Percentiles rank a stretch among this genome's conserved stretches.
Conservation (phyloP, 495 filamentous ascomycete species). For the Amphirosellinia nigrospora region DNA sequence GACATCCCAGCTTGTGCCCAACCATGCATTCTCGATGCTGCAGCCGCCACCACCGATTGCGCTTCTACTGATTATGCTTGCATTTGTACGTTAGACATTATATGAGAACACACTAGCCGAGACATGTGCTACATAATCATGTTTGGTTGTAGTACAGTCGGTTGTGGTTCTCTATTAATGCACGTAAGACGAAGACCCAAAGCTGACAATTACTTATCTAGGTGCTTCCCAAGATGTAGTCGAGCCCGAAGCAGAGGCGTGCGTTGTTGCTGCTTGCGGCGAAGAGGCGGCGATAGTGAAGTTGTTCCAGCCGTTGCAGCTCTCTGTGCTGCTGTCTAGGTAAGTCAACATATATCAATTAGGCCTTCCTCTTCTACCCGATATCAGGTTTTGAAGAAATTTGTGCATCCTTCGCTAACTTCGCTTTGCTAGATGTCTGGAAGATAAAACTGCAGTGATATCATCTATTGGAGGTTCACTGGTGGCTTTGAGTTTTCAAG, state of each 20-base stretch:
- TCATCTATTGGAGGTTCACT: not conserved
- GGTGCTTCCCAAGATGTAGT: constrained; percentile 6
- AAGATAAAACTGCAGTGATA: not conserved
- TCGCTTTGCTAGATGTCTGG: not conserved
- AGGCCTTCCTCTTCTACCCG: not conserved
- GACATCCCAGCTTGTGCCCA: constrained; percentile 11
- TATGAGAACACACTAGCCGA: not conserved
- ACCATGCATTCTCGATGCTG: constrained; percentile 4
- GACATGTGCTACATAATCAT: not conserved
- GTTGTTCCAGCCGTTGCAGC: not conserved
- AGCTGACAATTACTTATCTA: not conserved
- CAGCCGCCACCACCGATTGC: not conserved
- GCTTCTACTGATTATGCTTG: not conserved
- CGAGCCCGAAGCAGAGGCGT: constrained; percentile 2
- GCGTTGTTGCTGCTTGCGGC: constrained; percentile 7
- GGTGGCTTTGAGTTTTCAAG: not conserved
- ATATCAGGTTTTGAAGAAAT: not conserved
- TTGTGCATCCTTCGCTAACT: not conserved
- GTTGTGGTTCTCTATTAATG: not conserved
- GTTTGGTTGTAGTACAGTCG: not conserved
- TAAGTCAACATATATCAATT: not conserved
- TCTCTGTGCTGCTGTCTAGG: not conserved
- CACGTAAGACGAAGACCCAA: not conserved
- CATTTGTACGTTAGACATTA: not conserved
- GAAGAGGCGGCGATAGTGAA: not conserved